Evolutionary conservation across 169 alveolate genomes (phyloP), one percentile per base, ranked within the genome.

Genomic region (Plasmodium gonderi): DNA sequence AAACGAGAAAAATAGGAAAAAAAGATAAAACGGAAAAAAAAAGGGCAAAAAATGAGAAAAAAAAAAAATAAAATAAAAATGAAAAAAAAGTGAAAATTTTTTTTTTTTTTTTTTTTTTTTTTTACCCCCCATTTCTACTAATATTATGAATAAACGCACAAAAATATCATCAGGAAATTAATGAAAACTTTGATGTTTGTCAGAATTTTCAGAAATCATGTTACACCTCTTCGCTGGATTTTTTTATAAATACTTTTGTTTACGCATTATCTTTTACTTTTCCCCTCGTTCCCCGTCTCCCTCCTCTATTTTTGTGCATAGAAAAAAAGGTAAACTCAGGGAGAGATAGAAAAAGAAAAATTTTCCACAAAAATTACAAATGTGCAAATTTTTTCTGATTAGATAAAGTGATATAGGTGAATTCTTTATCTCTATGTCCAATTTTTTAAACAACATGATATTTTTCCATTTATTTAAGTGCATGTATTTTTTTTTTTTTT

Each of bases 41-140:
- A 54, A n/a, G n/a, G n/a, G n/a, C n/a, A 60, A 60, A 60, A 60
- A 60, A 23, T 6, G 72, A 36, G 26, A 60, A 23, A 26, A 60
- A 60, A 11, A 60, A 23, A 60, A 5, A 60, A 20, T 6, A 60
- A 60, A 60, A 60, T 23, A 60, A 60, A 54, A 11, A 33, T 14
- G 7, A 54, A n/a, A 54, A 54, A 54, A 54, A 54, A 54, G 0
- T 60, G 17, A 5, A 29, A 20, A 51, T 60, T 60, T 60, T 54
- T 60, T 60, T 54, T 60, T 60, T 60, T 60, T 60, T 60, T 60
- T 60, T 60, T 60, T 60, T 60, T 60, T 54, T 60, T 60, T 54
- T 60, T 60, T 60, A 23, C 26, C 26, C 26, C 26, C 26, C 26
- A 60, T 60, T 60, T 60, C 72, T 60, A 60, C 72, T 60, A 60